Evolutionary conservation across 2,329 filamentous ascomycete genomes (phyloP), one percentile per base, ranked within the genome.

Genomic region (Alternaria brassicae): DNA sequence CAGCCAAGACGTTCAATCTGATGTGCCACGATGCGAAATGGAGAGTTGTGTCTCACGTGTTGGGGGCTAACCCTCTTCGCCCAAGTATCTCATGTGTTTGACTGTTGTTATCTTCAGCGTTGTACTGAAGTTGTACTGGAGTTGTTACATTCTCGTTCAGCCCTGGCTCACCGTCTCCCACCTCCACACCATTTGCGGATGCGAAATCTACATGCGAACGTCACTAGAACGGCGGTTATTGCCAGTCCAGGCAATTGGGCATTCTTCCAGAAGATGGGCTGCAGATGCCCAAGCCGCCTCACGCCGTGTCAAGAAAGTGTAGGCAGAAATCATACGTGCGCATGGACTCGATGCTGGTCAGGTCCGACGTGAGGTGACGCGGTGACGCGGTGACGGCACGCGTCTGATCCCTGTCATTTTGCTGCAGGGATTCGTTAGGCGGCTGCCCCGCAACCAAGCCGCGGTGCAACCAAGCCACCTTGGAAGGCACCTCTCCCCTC

Each of bases 391-490:
- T 39, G 37, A 60, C 51, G 34, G 53, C 52, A 37, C 50, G 59
- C 64, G 55, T 53, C 62, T 68, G 62, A 63, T 56, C 53, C 37
- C 42, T 52, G 63, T 37, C 56, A 60, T 62, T 51, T 59, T 53
- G 51, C 50, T 57, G 68, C 66, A 69, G 66, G 68, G 68, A 57
- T 66, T 47, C 51, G 37, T 41, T 51, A 56, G 55, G 52, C 45
- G 53, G 56, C 45, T 65, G 63, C 68, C 68, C 68, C 66, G 65
- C 68, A 65, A 70, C 61, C 60, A 63, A 60, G 55, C 51, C 56
- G 45, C 58, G 28, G 30, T 27, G 54, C 54, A 55, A 51, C 64
- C 63, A 61, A 60, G 62, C 63, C 44, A 58, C 57, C 54, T 59
- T 47, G 49, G n/a, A 53, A 25, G 42, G 23, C 49, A 19, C 59